Base-by-base conservation (phyloP, 2,329 filamentous ascomycete species). In the Teratosphaeria destructans region DNA sequence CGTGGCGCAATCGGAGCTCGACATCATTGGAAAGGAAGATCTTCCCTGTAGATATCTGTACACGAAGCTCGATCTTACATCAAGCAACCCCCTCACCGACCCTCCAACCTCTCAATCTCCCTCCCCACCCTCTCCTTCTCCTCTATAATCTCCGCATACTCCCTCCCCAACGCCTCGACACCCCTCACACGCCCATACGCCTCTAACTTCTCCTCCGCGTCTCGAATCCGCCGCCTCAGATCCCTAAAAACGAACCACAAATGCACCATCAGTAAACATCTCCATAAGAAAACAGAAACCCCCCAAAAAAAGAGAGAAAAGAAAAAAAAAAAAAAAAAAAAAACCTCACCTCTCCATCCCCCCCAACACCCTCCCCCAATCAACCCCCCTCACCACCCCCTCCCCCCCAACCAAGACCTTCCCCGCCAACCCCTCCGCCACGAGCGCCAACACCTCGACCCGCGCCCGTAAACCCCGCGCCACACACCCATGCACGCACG, bases 401-500 rank as follows among this genome's bases (percentile, higher is more conserved):
- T 27, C 3, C 70, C 68, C 14, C 63, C 52, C 2, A 65, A 65
- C 52, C 66, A 65, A 4, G 67, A 60, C 57, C 59, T 79, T 78
- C 54, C 75, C 63, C 11, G 71, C 70, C 61, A 79, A 71, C 16
- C 75, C 71, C 26, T 72, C 71, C 10, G 77, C 76, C 16, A 77
- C 74, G 1, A 70, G 66, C 8, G 72, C 71, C 0, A 79, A 65
- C 49, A 75, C 74, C 43, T 79, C 77, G 0, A 77, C 75, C 57
- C 74, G 72, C 0, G 77, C 72, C 59, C 74, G 74, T 2, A 72
- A 72, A 52, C 70, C 68, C 0, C 78, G 71, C 1, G 77, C 68
- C 0, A 79, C 66, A 3, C 73, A 68, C 55, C 78, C 78, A 62
- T 79, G 76, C 39, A 78, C 73, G 0, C 73, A 77, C 61, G 78